Base-by-base conservation (phyloP, 2,329 filamentous ascomycete species). In the Keithomyces neogunnii region DNA sequence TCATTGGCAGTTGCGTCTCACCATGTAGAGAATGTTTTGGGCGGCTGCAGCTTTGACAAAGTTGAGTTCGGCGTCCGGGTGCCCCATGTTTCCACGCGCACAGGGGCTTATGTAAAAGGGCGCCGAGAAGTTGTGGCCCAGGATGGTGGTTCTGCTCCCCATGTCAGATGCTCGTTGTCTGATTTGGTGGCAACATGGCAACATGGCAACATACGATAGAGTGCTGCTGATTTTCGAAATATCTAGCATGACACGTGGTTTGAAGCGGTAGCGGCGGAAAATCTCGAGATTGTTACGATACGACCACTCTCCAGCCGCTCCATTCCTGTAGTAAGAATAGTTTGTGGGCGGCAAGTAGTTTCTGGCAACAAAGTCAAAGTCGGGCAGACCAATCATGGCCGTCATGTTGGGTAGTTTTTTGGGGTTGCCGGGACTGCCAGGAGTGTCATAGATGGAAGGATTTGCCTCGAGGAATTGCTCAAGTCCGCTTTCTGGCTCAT, bases 281-380 rank as follows among this genome's bases (percentile, higher is more conserved):
- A 73, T 69, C 62, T 81, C 78, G 5, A 80, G 68, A 63, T 81
- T 81, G 62, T 79, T 78, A 47, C 77, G 70, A 63, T 79, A 80
- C 1, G 70, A 72, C 71, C 73, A 80, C 63, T 80, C 77, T 53
- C 76, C 77, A 3, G 69, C 76, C 3, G 76, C 76, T 26, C 76
- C 77, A 56, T 76, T 78, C 53, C 75, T 73, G 64, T 80, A 80
- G 63, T 78, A 80, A n/a, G 76, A 77, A 63, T 76, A 80, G 58
- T 75, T 71, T 28, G 63, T 59, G 10, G 57, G 53, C 51, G 74
- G 71, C 57, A 80, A 68, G 56, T 72, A 71, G 48, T 71, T 69
- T 50, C 74, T 66, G 28, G 76, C 77, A 3, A 73, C 73, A 63
- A 69, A 77, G 40, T 80, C 74, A 56, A 80, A 81, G 64, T 80